A percentile compares a stretch with the other conserved stretches of the same genome.
phyloP scores from a whole-genome alignment of 2,329 filamentous ascomycete species.

The Trichoderma aggressivum region DNA sequence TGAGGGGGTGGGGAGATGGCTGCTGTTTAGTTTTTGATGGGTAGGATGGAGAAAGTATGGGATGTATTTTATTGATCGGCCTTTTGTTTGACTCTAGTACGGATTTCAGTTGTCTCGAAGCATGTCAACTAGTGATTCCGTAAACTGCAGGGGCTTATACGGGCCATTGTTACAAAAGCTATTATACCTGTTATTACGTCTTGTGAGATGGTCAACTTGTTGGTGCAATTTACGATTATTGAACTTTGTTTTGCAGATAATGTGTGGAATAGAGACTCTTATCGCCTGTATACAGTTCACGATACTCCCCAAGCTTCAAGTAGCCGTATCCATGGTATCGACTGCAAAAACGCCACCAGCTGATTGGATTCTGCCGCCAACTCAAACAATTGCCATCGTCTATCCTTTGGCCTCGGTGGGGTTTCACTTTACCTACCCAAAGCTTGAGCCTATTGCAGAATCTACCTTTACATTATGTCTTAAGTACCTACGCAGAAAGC shows the following conservation, averaged over 20 bases:
- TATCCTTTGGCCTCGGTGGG: background rate
- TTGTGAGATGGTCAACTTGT: background rate
- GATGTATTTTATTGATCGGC: background rate
- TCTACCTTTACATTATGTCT: background rate
- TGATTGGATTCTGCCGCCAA: background rate
- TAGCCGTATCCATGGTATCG: background rate
- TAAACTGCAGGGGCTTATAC: background rate
- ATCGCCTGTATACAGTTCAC: background rate
- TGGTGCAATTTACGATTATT: background rate
- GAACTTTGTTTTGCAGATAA: too few species aligned
- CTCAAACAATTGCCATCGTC: background rate
- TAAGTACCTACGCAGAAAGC: background rate
- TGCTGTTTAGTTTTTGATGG: background rate
- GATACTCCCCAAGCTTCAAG: background rate
- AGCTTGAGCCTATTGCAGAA: background rate
- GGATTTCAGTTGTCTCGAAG: background rate
- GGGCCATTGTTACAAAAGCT: background rate
- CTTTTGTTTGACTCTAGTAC: background rate
- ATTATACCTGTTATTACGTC: background rate
- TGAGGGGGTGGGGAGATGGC: background rate
- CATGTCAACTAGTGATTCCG: background rate
- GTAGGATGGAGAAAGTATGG: background rate
- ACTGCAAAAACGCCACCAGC: background rate
- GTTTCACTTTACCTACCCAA: background rate
- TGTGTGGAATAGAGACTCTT: too few species aligned